Evolutionary conservation across 192 early-diverging fungal genomes (phyloP).

Genomic region (Linnemannia exigua): DNA sequence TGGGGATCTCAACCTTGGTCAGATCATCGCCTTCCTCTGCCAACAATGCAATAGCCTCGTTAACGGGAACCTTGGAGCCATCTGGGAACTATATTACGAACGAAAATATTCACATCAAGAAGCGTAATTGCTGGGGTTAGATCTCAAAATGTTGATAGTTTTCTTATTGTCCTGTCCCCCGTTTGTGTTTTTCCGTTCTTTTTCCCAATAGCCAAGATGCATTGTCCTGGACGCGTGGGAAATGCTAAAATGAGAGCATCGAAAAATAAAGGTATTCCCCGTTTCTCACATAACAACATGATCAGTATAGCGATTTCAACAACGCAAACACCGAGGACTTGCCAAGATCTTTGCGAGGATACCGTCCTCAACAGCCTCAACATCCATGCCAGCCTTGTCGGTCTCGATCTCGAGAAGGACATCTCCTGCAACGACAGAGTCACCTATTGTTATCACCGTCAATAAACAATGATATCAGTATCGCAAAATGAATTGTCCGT

Average conservation of each 20-base stretch:
- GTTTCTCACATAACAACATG: neutral
- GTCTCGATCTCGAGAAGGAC: slow-evolving; percentile 96
- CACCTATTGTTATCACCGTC: slow-evolving; percentile 67
- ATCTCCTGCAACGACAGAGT: slow-evolving; percentile 91
- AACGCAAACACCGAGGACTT: slow-evolving; percentile 15
- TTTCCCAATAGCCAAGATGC: neutral
- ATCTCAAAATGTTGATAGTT: neutral
- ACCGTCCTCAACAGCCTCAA: slow-evolving; percentile 98
- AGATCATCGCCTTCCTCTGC: slow-evolving; percentile 93
- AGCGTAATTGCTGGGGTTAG: neutral
- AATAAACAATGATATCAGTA: neutral
- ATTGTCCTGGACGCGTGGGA: slow-evolving; percentile 11
- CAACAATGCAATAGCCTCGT: slow-evolving; percentile 83
- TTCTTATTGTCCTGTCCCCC: neutral
- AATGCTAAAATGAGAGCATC: neutral
- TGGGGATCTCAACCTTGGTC: slow-evolving; percentile 79
- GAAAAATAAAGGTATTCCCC: neutral
- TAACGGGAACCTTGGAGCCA: slow-evolving; percentile 82
- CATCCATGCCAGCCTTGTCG: slow-evolving; percentile 99
- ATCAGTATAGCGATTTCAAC: neutral
- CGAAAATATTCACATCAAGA: slow-evolving; percentile 1
- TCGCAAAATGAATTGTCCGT: neutral
- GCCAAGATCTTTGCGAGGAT: slow-evolving; percentile 94
- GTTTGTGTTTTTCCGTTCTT: neutral
- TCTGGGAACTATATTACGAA: slow-evolving; percentile 60